phyloP scores from a whole-genome alignment of 495 filamentous ascomycete genomes.

The Penicillium cinerascens region DNA sequence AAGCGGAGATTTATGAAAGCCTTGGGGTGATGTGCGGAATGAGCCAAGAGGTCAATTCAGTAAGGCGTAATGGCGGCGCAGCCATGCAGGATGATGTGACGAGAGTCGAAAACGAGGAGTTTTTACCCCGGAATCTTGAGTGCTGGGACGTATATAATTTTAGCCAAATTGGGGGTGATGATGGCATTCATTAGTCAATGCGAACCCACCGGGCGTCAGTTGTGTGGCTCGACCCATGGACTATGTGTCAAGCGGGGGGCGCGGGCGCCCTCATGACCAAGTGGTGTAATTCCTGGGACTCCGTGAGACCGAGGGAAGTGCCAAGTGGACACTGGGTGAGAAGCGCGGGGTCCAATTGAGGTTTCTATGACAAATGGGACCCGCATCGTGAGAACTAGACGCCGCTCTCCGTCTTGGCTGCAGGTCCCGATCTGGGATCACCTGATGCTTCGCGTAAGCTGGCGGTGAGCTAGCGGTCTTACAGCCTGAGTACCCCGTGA shows the following conservation, averaged over 20 bases:
- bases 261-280: slow-evolving; percentile 8
- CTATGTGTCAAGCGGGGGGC: slow-evolving; percentile 20
- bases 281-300: slow-evolving; percentile 9
- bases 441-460: neutral
- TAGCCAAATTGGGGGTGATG: slow-evolving; percentile 13
- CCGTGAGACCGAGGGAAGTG: slow-evolving; percentile 15
- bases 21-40: slow-evolving; percentile 2
- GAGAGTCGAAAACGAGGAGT: neutral
- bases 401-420: neutral
- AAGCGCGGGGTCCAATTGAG: slow-evolving; percentile 1
- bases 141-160: slow-evolving; percentile 17
- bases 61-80: slow-evolving; percentile 7
- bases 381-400: slow-evolving; percentile 6
- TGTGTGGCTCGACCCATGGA: slow-evolving; percentile 10
- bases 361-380: slow-evolving; percentile 21
- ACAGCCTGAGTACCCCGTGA: too few relatives aligned
- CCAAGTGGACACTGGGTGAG: slow-evolving; percentile 3
- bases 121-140: slow-evolving; percentile 25
- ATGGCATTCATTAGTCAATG: slow-evolving; percentile 24
- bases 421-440: neutral
- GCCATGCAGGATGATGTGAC: slow-evolving; percentile 20
- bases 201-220: slow-evolving; percentile 4
- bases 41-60: slow-evolving; percentile 15
- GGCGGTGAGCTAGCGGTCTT: too few relatives aligned
- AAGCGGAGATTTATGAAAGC: slow-evolving; percentile 11